Evolutionary conservation across 139 green algal genomes (phyloP).

Genomic region (Volvox africanus): DNA sequence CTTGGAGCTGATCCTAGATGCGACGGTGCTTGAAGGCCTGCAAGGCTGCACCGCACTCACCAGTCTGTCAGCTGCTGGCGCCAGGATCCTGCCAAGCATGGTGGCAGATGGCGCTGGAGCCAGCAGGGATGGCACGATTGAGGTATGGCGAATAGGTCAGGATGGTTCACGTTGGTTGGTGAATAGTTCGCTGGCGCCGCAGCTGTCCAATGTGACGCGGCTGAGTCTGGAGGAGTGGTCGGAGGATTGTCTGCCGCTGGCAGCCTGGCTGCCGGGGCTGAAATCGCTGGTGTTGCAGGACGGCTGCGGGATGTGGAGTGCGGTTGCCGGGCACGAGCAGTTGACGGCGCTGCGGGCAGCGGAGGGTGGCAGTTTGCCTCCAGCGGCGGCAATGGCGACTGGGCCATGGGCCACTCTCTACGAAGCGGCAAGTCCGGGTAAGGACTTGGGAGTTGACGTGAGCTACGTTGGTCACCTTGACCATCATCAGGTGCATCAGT

Average conservation of each 20-base stretch:
- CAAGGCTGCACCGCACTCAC: not conserved
- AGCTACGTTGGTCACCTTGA: not conserved
- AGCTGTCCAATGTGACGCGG: constrained; percentile 23
- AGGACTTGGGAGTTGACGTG: not conserved
- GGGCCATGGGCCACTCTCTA: not conserved
- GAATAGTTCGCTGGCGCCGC: not conserved
- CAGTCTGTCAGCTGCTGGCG: not conserved
- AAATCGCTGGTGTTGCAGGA: constrained; percentile 18
- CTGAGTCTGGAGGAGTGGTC: constrained; percentile 8
- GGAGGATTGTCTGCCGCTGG: constrained; percentile 24
- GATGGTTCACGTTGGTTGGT: too few species aligned
- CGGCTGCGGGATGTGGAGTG: constrained; percentile 19
- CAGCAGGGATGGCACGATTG: not conserved
- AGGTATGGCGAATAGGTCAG: not conserved
- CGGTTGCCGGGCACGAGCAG: not conserved
- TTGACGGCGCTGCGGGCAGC: constrained; percentile 13
- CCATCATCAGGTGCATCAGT: not conserved
- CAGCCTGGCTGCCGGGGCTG: constrained; percentile 23
- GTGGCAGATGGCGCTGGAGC: not conserved
- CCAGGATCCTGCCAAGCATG: not conserved
- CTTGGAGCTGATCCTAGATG: constrained; percentile 27
- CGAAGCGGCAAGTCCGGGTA: not conserved
- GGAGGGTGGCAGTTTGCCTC: constrained; percentile 8
- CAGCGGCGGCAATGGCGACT: not conserved
- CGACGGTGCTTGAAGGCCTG: not conserved